These are phyloP conservation scores for Solanum medicagineum DNA, from an alignment of 257 asterid species.

Conservation along the genomic window DNA sequence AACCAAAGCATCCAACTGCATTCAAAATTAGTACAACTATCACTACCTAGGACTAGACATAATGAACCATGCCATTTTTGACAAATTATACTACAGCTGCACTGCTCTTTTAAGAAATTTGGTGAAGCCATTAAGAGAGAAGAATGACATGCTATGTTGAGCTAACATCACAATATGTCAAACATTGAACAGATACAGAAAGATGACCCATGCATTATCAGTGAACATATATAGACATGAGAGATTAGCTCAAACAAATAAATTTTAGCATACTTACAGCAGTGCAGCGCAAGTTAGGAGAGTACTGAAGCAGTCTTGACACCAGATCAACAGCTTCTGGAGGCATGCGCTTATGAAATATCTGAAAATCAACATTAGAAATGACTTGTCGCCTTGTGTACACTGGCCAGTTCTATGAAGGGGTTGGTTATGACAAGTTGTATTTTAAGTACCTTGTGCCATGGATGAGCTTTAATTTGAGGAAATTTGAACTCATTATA, in stretches of 20 bases:
- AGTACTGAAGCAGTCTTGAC: constrained; percentile 48
- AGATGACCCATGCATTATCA: not conserved
- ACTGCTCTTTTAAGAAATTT: not conserved
- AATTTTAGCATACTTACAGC: constrained; percentile 29
- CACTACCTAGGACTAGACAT: not conserved
- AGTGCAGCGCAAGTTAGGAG: constrained; percentile 44
- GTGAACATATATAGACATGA: not conserved
- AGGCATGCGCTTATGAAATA: constrained; percentile 51
- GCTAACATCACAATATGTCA: not conserved
- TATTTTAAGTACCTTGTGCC: constrained; percentile 39
- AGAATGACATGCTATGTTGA: not conserved
- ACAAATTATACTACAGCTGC: not conserved
- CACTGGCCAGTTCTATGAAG: not conserved
- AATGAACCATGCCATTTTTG: not conserved
- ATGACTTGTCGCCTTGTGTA: not conserved
- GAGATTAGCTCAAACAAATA: not conserved
- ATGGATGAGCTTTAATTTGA: constrained; percentile 56
- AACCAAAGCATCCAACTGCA: constrained; percentile 40
- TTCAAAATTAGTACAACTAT: not conserved
- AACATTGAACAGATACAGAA: not conserved
- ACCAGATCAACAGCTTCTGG: constrained; percentile 61
- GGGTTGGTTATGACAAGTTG: not conserved
- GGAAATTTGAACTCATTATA: constrained; percentile 51
- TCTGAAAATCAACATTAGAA: constrained; percentile 13
- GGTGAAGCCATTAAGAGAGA: not conserved